These are phyloP conservation scores for Cladophialophora chaetospira DNA, from an alignment of 2,329 filamentous ascomycete species.

Conservation along the genomic window DNA sequence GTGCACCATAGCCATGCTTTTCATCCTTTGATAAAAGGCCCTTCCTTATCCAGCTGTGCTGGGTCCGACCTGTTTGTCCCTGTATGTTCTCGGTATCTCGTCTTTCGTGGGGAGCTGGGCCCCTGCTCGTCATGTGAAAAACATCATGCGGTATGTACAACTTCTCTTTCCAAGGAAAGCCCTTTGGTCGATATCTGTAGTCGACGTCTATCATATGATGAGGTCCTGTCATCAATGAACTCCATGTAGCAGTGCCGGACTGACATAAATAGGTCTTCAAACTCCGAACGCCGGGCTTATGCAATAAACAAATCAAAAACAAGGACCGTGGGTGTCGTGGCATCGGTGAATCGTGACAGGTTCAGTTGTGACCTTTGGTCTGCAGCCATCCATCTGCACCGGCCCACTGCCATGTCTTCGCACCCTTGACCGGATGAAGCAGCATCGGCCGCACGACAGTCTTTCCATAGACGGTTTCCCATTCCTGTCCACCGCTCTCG, in stretches of 20 bases:
- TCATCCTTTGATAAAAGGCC: conserved; percentile 14
- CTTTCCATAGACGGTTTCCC: conserved; percentile 37
- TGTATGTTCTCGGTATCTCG: conserved; percentile 24
- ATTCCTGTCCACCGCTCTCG: conserved; percentile 34
- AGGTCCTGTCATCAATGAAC: conserved; percentile 3
- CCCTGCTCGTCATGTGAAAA: conserved; percentile 18
- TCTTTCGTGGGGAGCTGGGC: conserved; percentile 16
- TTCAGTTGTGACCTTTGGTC: conserved; percentile 32
- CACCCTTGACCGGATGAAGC: conserved; percentile 39
- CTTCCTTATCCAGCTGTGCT: conserved; percentile 27
- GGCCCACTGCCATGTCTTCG: conserved; percentile 39
- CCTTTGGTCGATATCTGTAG: conserved; percentile 7
- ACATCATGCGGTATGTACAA: conserved; percentile 23
- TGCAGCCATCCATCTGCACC: conserved; percentile 30
- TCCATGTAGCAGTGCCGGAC: conserved; percentile 21
- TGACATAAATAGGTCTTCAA: conserved; percentile 15
- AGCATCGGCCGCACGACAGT: conserved; percentile 37
- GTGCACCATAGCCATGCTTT: conserved; percentile 17
- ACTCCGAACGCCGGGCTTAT: conserved; percentile 27
- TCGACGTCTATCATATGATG: not conserved
- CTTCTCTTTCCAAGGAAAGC: conserved; percentile 12
- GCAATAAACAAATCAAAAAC: conserved; percentile 4
- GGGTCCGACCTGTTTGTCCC: conserved; percentile 8
- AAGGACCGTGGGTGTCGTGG: conserved; percentile 2
- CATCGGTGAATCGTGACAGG: not conserved